Evolutionary conservation across 495 filamentous ascomycete genomes (phyloP).

Genomic region (Oidiodendron maius): DNA sequence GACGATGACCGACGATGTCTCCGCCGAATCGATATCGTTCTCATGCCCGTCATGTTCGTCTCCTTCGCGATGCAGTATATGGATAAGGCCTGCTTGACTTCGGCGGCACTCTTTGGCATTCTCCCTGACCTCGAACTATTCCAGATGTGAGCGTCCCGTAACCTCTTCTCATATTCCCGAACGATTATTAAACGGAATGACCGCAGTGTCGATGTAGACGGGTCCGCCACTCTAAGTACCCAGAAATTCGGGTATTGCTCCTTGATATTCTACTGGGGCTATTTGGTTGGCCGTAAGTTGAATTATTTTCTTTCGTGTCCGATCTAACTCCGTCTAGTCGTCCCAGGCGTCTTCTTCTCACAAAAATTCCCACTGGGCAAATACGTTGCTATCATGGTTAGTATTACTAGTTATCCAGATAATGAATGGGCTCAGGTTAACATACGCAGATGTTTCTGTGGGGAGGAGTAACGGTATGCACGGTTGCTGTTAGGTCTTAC

Average conservation of each 20-base stretch:
- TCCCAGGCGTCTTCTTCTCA: not conserved
- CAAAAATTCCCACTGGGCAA: not conserved
- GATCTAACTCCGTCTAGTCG: not conserved
- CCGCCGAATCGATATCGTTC: not conserved
- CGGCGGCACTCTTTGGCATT: not conserved
- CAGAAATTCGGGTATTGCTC: not conserved
- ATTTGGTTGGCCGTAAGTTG: not conserved
- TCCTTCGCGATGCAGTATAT: not conserved
- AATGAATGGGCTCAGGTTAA: not conserved
- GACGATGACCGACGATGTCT: not conserved
- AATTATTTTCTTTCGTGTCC: not conserved
- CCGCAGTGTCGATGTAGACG: not conserved
- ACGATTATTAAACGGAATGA: not conserved
- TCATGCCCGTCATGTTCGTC: not conserved
- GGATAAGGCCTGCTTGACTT: not conserved
- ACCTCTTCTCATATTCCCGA: not conserved
- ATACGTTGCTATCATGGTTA: not conserved
- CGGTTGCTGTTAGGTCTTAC: not conserved
- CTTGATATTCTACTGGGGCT: not conserved
- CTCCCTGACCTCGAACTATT: not conserved
- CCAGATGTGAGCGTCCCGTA: not conserved
- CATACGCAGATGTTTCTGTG: not conserved
- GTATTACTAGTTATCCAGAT: not conserved
- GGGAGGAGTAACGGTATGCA: not conserved
- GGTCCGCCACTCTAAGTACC: not conserved